Base-by-base conservation (phyloP, 2,329 filamentous ascomycete species). In the Lasiodiplodia sp. region DNA sequence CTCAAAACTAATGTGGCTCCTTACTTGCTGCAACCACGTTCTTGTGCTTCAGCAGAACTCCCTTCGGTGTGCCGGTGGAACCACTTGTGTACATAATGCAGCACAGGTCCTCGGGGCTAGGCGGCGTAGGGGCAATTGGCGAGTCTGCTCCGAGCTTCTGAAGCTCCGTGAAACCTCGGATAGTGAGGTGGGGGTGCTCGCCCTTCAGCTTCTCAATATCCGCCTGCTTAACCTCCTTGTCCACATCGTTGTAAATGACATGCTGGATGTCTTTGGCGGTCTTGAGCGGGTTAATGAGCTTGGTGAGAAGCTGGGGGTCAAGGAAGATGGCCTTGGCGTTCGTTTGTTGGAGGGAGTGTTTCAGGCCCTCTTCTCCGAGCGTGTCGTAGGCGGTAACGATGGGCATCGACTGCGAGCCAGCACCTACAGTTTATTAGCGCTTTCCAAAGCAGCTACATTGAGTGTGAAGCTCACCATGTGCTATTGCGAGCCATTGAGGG, bases 301-400 rank as follows among this genome's bases (percentile, higher is more conserved):
- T 84, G 53, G 82, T 82, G 64, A 87, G 79, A 55, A 97, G 88
- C 74, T 92, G 89, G 10, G 94, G 91, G 77, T 97, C 94, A 71
- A 93, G 87, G 82, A 94, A 97, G 84, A 97, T 95, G 79, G 91
- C 90, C 74, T 89, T 89, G 65, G 93, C 91, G 71, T 89, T 85
- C 66, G 93, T 96, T 82, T 97, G 92, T 25, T 89, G 85, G 71
- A 97, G 87, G 3, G 94, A 96, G 83, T 97, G 94, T 82, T 91
- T 89, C 71, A 97, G 87, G 57, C 94, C 94, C 71, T 90, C 89
- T 75, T 93, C 88, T 66, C 94, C 94, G 55, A 97, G 90, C 37
- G 94, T 97, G 80, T 97, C 94, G 81, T 97, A 97, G 63, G 94
- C 94, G 56, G 95, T 98, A 63, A 97, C 95, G 73, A 97, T 94